A percentile compares a stretch with the other conserved stretches of the same genome.
Conservation (phyloP, 2,329 filamentous ascomycete species). For the Fonsecaea multimorphosa region DNA sequence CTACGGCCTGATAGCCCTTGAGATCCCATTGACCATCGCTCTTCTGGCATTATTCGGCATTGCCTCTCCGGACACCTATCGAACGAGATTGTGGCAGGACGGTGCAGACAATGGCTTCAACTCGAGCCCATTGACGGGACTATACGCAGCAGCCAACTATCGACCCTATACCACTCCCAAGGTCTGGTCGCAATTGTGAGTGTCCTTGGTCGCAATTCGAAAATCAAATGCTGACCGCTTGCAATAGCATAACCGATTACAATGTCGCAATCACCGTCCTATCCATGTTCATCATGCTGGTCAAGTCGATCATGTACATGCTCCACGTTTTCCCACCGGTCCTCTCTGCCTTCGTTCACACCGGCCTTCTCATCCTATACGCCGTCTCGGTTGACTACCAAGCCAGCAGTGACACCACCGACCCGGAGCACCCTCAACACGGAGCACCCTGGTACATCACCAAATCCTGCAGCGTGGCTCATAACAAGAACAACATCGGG, state of each 20-base stretch:
- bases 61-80: constrained; percentile 66
- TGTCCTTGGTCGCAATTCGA: not conserved
- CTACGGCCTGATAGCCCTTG: constrained; percentile 59
- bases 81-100: constrained; percentile 67
- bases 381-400: constrained; percentile 63
- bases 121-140: constrained; percentile 60
- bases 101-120: constrained; percentile 68
- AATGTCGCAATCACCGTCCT: constrained; percentile 67
- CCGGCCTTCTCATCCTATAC: constrained; percentile 59
- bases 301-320: constrained; percentile 62
- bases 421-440: constrained; percentile 59
- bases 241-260: constrained; percentile 62
- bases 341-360: constrained; percentile 60
- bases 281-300: constrained; percentile 65
- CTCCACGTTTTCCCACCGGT: constrained; percentile 64
- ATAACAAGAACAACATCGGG: constrained; percentile 51
- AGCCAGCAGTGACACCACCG: constrained; percentile 63
- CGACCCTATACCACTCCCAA: constrained; percentile 59
- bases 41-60: constrained; percentile 67
- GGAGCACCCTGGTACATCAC: constrained; percentile 69
- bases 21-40: constrained; percentile 64
- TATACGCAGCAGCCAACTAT: constrained; percentile 67
- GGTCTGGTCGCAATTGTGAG: constrained; percentile 67
- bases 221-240: not conserved
- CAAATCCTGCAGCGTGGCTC: constrained; percentile 63